A percentile compares a stretch with the other conserved stretches of the same genome.
Evolutionary conservation across 805 yeast species (phyloP).

Genomic region (Sugiyamaella americana): DNA sequence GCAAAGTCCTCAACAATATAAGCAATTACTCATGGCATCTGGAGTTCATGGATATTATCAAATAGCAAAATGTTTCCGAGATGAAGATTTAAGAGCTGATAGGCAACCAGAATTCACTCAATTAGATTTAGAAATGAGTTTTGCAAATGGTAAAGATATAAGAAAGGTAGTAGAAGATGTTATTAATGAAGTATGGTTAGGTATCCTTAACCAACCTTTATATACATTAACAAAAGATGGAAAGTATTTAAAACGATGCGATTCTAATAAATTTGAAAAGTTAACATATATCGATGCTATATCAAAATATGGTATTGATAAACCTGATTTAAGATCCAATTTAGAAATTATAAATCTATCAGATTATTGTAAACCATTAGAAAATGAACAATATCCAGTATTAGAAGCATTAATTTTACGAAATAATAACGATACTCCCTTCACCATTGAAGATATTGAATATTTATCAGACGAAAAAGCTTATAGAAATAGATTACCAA

Average conservation of each 20-base stretch:
- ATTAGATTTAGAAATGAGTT: constrained; percentile 91
- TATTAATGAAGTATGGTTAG: constrained; percentile 50
- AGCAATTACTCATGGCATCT: constrained; percentile 89
- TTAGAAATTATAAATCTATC: constrained; percentile 48
- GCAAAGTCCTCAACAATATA: constrained; percentile 97
- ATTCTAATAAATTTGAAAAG: constrained; percentile 9
- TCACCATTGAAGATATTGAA: not conserved
- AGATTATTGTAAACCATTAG: constrained; percentile 33
- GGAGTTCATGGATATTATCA: constrained; percentile 85
- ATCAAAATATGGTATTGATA: constrained; percentile 77
- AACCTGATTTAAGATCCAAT: constrained; percentile 72
- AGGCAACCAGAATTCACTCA: constrained; percentile 98
- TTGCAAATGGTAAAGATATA: constrained; percentile 64
- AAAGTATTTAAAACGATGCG: not conserved
- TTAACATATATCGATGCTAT: constrained; percentile 67
- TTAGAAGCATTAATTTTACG: constrained; percentile 68
- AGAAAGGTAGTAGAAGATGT: constrained; percentile 55
- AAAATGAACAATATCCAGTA: constrained; percentile 50
- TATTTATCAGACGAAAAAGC: constrained; percentile 4
- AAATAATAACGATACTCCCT: constrained; percentile 37
- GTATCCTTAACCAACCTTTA: constrained; percentile 35
- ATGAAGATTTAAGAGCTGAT: constrained; percentile 90
- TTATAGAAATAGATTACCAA: constrained; percentile 16
- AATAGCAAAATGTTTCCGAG: constrained; percentile 90
- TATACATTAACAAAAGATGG: constrained; percentile 25